These are phyloP conservation scores for Colletotrichum simmondsii DNA, from an alignment of 2,329 filamentous ascomycete species.

Conservation along the genomic window DNA sequence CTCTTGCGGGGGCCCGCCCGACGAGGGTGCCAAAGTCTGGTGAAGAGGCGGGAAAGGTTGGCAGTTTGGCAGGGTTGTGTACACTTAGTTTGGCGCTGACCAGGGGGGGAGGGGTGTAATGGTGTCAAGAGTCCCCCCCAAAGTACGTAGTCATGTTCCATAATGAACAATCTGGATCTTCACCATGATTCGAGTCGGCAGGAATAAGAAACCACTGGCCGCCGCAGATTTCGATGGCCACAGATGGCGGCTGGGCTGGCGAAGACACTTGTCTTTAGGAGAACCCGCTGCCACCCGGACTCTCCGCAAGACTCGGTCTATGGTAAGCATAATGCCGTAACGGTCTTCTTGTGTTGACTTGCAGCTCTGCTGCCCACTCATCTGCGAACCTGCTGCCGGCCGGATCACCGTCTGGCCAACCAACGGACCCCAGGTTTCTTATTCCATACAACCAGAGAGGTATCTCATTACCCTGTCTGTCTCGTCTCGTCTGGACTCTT, in stretches of 20 bases:
- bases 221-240: slow-evolving; percentile 29
- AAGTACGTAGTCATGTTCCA: not conserved
- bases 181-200: slow-evolving; percentile 28
- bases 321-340: slow-evolving; percentile 17
- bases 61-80: slow-evolving; percentile 10
- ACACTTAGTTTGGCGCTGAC: slow-evolving; percentile 13
- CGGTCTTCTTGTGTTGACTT: slow-evolving; percentile 15
- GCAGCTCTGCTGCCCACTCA: slow-evolving; percentile 5
- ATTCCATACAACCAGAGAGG: slow-evolving; percentile 6
- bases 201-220: slow-evolving; percentile 29
- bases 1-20: slow-evolving; percentile 28
- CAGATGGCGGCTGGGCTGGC: slow-evolving; percentile 14
- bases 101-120: slow-evolving; percentile 5
- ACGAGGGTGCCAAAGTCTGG: slow-evolving; percentile 18
- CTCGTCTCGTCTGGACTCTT: slow-evolving; percentile 32
- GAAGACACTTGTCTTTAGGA: slow-evolving; percentile 2
- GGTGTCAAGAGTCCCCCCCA: not conserved
- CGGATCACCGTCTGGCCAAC: slow-evolving; percentile 26
- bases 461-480: not conserved
- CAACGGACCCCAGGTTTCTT: slow-evolving; percentile 19
- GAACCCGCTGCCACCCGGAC: slow-evolving; percentile 8
- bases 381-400: slow-evolving; percentile 21
- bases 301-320: slow-evolving; percentile 13
- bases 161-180: slow-evolving; percentile 30
- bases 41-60: slow-evolving; percentile 5